Evolutionary conservation across 2,329 filamentous ascomycete genomes (phyloP).

Genomic region (Sarocladium kiliense): DNA sequence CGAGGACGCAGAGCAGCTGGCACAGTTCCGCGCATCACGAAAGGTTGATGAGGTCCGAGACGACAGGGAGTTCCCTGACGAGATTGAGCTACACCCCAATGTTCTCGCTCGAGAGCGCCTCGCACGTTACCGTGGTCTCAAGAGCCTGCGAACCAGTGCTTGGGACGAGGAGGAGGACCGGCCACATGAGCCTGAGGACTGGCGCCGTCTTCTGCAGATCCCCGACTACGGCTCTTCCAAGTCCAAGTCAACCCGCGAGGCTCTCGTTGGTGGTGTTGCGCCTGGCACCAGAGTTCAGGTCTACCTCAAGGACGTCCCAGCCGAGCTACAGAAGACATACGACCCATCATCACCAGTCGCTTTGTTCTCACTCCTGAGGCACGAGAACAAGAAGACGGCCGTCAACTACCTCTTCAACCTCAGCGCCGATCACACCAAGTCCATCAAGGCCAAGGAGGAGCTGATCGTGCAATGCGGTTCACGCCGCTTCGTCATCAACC

Average conservation of each 20-base stretch:
- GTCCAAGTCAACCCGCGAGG: constrained; percentile 71
- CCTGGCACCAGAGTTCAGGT: constrained; percentile 80
- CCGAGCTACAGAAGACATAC: constrained; percentile 39
- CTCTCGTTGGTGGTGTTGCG: constrained; percentile 79
- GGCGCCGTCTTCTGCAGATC: constrained; percentile 79
- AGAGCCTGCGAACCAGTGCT: constrained; percentile 78
- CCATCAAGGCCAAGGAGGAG: constrained; percentile 88
- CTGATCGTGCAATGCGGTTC: constrained; percentile 88
- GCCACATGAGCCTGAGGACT: constrained; percentile 83
- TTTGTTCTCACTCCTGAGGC: constrained; percentile 81
- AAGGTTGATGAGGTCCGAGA: constrained; percentile 80
- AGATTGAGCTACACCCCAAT: constrained; percentile 88
- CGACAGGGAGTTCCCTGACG: constrained; percentile 93
- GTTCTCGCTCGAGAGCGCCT: constrained; percentile 82
- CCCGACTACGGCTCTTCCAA: constrained; percentile 85
- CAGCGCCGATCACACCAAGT: constrained; percentile 66
- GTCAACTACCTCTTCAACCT: constrained; percentile 88
- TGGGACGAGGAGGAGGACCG: constrained; percentile 90
- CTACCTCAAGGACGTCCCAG: constrained; percentile 55
- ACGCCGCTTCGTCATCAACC: constrained; percentile 80
- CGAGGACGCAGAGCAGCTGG: constrained; percentile 69
- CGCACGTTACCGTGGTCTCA: constrained; percentile 82
- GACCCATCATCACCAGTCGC: constrained; percentile 55
- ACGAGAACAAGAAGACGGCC: constrained; percentile 90
- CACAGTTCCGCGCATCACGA: constrained; percentile 66